phyloP scores from a whole-genome alignment of 306 rosid genomes.

The Dalbergia cochinchinensis region DNA sequence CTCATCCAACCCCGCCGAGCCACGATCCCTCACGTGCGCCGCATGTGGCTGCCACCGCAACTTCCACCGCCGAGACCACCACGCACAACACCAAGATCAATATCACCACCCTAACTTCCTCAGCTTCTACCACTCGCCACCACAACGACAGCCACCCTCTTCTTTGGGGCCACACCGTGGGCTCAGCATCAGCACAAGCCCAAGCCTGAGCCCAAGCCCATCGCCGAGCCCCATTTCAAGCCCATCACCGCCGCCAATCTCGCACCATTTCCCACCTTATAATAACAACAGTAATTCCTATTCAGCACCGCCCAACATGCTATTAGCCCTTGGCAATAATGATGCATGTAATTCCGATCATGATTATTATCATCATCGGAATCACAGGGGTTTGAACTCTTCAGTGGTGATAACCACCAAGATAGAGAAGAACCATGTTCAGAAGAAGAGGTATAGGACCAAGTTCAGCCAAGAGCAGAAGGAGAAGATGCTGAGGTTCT shows the following conservation, averaged over 20 bases:
- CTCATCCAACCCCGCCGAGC: conserved; percentile 57
- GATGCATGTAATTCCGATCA: conserved; percentile 33
- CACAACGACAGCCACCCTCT: conserved; percentile 41
- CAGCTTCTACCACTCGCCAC: conserved; percentile 45
- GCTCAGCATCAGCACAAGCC: conserved; percentile 48
- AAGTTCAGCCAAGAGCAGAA: conserved; percentile 78
- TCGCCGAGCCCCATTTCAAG: conserved; percentile 51
- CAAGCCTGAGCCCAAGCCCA: conserved; percentile 43
- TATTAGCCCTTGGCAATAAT: conserved; percentile 49
- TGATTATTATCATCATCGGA: not conserved
- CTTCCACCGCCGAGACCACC: conserved; percentile 81
- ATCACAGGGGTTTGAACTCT: not conserved
- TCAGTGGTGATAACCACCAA: not conserved
- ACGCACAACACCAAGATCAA: conserved; percentile 13
- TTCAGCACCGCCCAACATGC: conserved; percentile 55
- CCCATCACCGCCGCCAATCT: conserved; percentile 70
- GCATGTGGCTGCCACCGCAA: conserved; percentile 96
- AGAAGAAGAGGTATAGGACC: conserved; percentile 71
- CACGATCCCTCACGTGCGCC: conserved; percentile 77
- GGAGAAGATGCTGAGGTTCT: conserved; percentile 71
- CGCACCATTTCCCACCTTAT: conserved; percentile 71
- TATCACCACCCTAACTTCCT: conserved; percentile 39
- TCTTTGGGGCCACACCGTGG: conserved; percentile 16
- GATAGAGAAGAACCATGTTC: conserved; percentile 17
- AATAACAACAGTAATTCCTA: not conserved